Conservation (phyloP, 495 filamentous ascomycete species). For the Massariosphaeria phaeospora region DNA sequence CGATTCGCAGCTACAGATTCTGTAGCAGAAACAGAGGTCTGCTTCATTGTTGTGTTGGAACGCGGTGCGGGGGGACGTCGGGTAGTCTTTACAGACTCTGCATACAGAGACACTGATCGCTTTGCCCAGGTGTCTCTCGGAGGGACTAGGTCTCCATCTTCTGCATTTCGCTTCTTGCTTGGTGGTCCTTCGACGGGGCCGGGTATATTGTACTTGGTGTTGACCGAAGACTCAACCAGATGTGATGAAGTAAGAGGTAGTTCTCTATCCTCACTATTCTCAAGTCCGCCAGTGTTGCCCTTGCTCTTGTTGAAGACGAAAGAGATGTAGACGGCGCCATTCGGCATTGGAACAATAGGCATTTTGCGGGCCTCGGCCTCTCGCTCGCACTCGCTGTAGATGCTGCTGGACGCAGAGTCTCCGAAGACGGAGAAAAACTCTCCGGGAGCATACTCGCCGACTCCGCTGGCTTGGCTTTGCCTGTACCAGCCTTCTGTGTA, state of each 20-base stretch:
- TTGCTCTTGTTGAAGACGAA: background rate
- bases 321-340: background rate
- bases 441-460: background rate
- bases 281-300: background rate
- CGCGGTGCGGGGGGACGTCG: background rate
- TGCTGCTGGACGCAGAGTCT: background rate
- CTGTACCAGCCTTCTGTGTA: background rate
- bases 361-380: background rate
- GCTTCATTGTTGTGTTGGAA: background rate
- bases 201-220: background rate
- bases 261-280: background rate
- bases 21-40: background rate
- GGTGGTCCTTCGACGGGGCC: background rate
- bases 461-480: background rate
- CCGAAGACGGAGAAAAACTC: background rate
- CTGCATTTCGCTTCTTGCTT: background rate
- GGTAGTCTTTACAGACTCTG: background rate
- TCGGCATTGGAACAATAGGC: background rate
- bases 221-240: background rate
- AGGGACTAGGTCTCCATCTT: background rate
- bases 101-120: background rate
- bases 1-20: no score
- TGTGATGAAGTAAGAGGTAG: background rate
- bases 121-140: background rate
- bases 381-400: background rate